These are phyloP conservation scores for Lolium perenne DNA, from an alignment of 176 grass and related monocot species.

Conservation along the genomic window DNA sequence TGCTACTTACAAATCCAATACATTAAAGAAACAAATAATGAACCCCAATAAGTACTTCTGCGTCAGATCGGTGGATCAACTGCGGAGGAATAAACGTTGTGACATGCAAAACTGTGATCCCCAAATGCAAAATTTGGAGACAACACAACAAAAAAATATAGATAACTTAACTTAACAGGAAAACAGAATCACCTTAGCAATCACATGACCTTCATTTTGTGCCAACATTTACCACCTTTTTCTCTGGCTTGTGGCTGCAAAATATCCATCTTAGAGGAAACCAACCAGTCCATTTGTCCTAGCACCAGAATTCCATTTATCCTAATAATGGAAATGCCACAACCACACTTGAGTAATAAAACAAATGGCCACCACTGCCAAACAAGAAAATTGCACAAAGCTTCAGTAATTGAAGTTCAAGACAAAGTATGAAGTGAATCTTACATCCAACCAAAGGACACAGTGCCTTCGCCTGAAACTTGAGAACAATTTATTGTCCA, in stretches of 20 bases:
- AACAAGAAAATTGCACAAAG: slow-evolving; percentile 47
- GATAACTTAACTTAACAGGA: background rate
- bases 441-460: slow-evolving; percentile 57
- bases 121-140: background rate
- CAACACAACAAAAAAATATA: background rate
- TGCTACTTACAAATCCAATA: no score
- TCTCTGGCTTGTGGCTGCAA: slow-evolving; percentile 90
- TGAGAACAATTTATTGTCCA: slow-evolving; percentile 98
- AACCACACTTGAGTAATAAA: slow-evolving; percentile 55
- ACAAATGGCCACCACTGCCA: slow-evolving; percentile 82
- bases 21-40: slow-evolving; percentile 21
- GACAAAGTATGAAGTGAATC: no score
- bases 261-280: no score
- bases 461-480: slow-evolving; percentile 85
- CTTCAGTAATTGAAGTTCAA: no score
- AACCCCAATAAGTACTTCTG: slow-evolving; percentile 87
- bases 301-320: no score
- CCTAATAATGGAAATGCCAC: background rate
- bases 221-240: slow-evolving; percentile 87
- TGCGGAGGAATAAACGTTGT: slow-evolving; percentile 41
- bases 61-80: slow-evolving; percentile 93
- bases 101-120: background rate
- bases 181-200: slow-evolving; percentile 72
- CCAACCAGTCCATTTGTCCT: no score
- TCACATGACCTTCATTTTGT: slow-evolving; percentile 94